Percentiles rank a stretch among this genome's conserved stretches.
Evolutionary conservation across 2,329 filamentous ascomycete genomes (phyloP).

Genomic region (Aspergillus latus): DNA sequence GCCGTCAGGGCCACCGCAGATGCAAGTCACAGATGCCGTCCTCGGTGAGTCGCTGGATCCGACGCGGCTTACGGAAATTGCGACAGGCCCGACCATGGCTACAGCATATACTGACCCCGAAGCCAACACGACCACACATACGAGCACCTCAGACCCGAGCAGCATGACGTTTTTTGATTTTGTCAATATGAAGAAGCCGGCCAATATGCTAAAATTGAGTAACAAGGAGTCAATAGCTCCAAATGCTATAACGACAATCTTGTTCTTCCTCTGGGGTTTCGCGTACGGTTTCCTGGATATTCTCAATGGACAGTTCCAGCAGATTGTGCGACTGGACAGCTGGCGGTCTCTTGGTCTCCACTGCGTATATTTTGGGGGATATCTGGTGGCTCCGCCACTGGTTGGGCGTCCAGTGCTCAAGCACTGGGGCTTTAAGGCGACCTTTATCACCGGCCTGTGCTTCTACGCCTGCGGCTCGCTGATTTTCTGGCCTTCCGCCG

Average conservation of each 20-base stretch:
- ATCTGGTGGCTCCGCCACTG: slow-evolving; percentile 56
- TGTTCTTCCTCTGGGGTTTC: slow-evolving; percentile 89
- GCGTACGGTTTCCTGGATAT: slow-evolving; percentile 84
- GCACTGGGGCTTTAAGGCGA: slow-evolving; percentile 62
- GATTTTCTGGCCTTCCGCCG: slow-evolving; percentile 65
- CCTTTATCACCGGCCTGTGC: slow-evolving; percentile 59
- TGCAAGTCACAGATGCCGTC: slow-evolving; percentile 9
- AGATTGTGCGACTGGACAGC: slow-evolving; percentile 43
- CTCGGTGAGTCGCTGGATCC: neutral
- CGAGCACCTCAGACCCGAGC: slow-evolving; percentile 32
- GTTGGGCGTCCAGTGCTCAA: slow-evolving; percentile 57
- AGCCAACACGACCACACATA: slow-evolving; percentile 42
- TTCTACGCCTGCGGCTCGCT: slow-evolving; percentile 63
- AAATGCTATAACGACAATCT: slow-evolving; percentile 66
- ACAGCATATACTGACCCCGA: slow-evolving; percentile 26
- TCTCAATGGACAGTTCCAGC: slow-evolving; percentile 65
- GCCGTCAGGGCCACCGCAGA: slow-evolving; percentile 13
- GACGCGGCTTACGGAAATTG: slow-evolving; percentile 51
- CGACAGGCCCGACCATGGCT: slow-evolving; percentile 50
- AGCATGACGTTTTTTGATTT: slow-evolving; percentile 61
- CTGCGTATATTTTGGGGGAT: slow-evolving; percentile 61
- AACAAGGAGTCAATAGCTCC: slow-evolving; percentile 59
- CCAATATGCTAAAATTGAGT: slow-evolving; percentile 60
- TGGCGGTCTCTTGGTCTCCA: slow-evolving; percentile 52
- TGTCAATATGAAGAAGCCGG: slow-evolving; percentile 57